Conservation (phyloP, 1,284 basidiomycete species). For the Apiotrichum mycotoxinovorans region DNA sequence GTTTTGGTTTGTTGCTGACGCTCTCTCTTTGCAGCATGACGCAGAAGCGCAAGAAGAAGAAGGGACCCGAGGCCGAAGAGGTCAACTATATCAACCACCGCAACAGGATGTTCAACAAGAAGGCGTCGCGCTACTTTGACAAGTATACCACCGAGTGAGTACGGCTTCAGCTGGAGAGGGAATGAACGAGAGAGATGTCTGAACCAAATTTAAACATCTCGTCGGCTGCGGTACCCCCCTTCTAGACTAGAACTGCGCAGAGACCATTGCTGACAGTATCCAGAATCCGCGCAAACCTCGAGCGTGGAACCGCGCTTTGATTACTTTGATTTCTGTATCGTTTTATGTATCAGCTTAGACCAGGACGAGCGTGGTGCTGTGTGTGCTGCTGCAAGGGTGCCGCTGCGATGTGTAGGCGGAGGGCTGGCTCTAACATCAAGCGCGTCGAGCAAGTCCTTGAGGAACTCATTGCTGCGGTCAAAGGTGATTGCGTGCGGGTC, state of each 20-base stretch:
- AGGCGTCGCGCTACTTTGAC: constrained; percentile 96
- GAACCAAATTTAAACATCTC: no score
- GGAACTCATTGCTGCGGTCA: no score
- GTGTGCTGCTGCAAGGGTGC: no score
- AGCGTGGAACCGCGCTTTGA: constrained; percentile 84
- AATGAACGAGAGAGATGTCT: neutral
- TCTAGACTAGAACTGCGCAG: neutral
- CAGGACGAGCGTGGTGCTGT: neutral
- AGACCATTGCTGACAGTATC: constrained; percentile 1
- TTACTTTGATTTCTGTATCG: no score
- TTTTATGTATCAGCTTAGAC: neutral
- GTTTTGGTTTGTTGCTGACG: neutral
- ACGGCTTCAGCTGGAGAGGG: neutral
- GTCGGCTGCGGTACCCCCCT: neutral
- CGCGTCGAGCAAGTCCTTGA: no score
- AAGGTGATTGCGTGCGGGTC: no score
- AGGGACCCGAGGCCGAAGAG: constrained; percentile 77
- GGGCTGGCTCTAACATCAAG: no score
- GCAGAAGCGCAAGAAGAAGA: constrained; percentile 57
- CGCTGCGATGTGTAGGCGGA: no score
- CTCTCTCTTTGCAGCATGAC: constrained; percentile 4
- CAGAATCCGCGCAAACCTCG: constrained; percentile 84
- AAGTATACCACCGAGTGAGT: constrained; percentile 81
- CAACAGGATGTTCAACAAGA: constrained; percentile 98
- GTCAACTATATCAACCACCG: constrained; percentile 99